Evolutionary conservation across 1,139 yeast species (phyloP), one percentile per base, ranked within the genome.

Genomic region (Magnusiomyces tetraspermus): DNA sequence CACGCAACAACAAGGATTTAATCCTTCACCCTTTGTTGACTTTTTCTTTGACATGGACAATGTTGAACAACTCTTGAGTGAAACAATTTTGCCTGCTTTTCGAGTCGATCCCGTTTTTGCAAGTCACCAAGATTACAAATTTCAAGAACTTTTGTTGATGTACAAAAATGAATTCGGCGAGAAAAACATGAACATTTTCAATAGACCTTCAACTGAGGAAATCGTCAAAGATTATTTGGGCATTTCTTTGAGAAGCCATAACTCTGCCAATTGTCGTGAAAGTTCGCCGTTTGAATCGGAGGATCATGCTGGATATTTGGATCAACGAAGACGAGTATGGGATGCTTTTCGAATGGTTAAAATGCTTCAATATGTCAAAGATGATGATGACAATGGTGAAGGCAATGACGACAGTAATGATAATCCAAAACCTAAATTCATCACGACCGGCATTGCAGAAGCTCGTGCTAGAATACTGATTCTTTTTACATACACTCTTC

Each of bases 21-120:
- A n/a, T n/a, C n/a, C n/a, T 33, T 33, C 17, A 15, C 17, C 17
- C 5, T 38, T 38, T 19, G 42, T 38, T 19, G 42, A 38, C 31
- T 15, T 43, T n/a, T 43, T 26, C 21, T 43, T 26, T 15, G 46
- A 43, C 13, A 17, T 30, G 6, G 36, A 43, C 8, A 23, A 43
- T 24, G 28, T 43, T 22, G 33, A 21, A 28, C 21, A n/a, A 10
- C 13, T 30, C 11, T 17, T 43, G 2, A 30, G 17, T 4, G 3
- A 28, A 2, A 43, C 46, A n/a, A 43, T 43, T 43, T 19, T 43
- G 21, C 46, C 46, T 15, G 6, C 6, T 17, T 26, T 43, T 4
- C 33, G 31, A n/a, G 23, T 17, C 28, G 46, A 43, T 24, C 33
- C 46, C n/a, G 46, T 43, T 6, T 28, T 43, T 43, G 46, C 46